Base-by-base conservation (phyloP, 306 rosid species). In the Cucurbita argyrosperma region DNA sequence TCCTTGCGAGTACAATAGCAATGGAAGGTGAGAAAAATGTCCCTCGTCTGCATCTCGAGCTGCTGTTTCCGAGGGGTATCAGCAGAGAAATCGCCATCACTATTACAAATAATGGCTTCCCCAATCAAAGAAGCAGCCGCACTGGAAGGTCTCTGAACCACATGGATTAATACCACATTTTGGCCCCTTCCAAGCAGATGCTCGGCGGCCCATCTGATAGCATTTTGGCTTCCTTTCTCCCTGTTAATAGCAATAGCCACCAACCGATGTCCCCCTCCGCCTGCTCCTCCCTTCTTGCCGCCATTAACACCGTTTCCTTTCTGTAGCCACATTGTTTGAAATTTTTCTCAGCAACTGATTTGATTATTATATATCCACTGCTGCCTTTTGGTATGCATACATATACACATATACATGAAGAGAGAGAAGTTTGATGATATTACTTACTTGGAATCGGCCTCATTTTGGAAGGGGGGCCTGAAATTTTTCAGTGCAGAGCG, bases 1-100 rank as follows among this genome's bases (percentile, higher is more conserved):
- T 91, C 96, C 83, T 94, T 94, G 46, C 99, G 97, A 5, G 96
- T 85, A 75, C 99, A 95, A 79, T 88, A 95, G 82, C 99, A 95
- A 79, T 91, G 99, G 80, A 87, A 91, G 46, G 89, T 85, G 43
- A 80, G 88, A 66, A 95, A 89, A 16, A 95, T 74, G 67, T 88
- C 96, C 70, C 70, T 81, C n/a, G 86, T 84, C 72, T 57, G 39
- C 64, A 73, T 83, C 73, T 85, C 89, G 65, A 91, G 84, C 30
- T 76, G 82, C 74, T 83, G 81, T 82, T 60, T 84, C 1, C 72
- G 92, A 3, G 89, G 91, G 11, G 89, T 86, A 64, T 77, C 66
- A 77, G 78, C 5, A 40, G 78, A 37, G 35, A 35, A 54, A 73
- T 37, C 81, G 59, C 18, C 6, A 76, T 88, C 88, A 4, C 23